Evolutionary conservation across 1,284 basidiomycete genomes (phyloP).

Genomic region (Moesziomyces aphidis): DNA sequence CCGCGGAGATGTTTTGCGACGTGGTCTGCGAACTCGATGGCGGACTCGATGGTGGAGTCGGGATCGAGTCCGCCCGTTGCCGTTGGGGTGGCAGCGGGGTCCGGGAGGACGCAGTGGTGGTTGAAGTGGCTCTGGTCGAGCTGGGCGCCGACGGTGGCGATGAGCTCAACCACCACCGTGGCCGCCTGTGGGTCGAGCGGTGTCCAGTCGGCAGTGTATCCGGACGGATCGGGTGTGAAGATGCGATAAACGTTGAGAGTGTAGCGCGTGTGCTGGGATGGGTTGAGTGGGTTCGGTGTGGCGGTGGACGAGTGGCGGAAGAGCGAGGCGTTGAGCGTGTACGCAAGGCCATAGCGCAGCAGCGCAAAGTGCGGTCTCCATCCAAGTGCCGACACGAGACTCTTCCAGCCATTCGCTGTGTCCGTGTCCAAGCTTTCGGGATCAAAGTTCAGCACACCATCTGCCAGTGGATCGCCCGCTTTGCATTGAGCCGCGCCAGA

Average conservation of each 20-base stretch:
- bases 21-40: constrained; percentile 28
- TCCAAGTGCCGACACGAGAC: constrained; percentile 36
- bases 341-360: constrained; percentile 29
- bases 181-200: constrained; percentile 35
- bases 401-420: constrained; percentile 30
- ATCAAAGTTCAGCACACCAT: constrained; percentile 11
- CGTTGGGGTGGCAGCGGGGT: neutral
- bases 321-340: constrained; percentile 17
- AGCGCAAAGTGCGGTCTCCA: constrained; percentile 38
- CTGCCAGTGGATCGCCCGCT: neutral
- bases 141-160: constrained; percentile 23
- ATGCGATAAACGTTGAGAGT: constrained; percentile 40
- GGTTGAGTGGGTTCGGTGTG: constrained; percentile 14
- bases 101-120: constrained; percentile 9
- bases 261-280: constrained; percentile 19
- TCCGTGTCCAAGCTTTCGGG: constrained; percentile 33
- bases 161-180: constrained; percentile 37
- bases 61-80: constrained; percentile 15
- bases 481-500: neutral
- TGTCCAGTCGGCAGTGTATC: constrained; percentile 33
- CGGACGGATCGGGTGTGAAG: constrained; percentile 38
- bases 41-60: constrained; percentile 32
- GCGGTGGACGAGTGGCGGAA: constrained; percentile 11
- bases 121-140: constrained; percentile 42
- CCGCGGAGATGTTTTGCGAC: constrained; percentile 31